Evolutionary conservation across 179 eudicot genomes (phyloP), one percentile per base, ranked within the genome.

Genomic region (Beta macrorhiza): DNA sequence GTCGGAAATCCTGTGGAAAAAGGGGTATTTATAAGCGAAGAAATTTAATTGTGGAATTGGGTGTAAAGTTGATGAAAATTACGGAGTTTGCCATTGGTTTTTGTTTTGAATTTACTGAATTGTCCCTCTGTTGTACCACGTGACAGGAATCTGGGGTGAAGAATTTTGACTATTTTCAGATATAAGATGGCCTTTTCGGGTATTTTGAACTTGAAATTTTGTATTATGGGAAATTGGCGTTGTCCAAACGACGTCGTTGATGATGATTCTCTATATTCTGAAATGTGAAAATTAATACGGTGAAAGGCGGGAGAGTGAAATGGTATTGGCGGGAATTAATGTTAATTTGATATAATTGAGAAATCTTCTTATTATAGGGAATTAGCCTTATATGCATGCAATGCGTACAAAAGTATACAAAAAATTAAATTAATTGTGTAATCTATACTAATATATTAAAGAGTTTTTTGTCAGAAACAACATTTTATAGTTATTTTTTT

Each of bases 321-420:
- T 2, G 15, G 7, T 47, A 82, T 82, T 76, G 77, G 84, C 84
- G 84, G 84, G 84, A 69, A 56, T 70, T 20, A 20, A 1, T 17
- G 22, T 11, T 63, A 1, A 63, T 22, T 63, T 63, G 37, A 63
- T 22, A 12, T 29, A 62, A n/a, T 4, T 62, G 22, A 4, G 20
- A 11, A 62, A n/a, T 20, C 5, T 62, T 62, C 32, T 11, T 0
- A 49, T 20, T 59, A 16, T 19, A 0, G 3, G 3, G 19, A 19
- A 37, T 37, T 37, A 37, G 4, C 42, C 42, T 37, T 37, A 37
- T 37, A 37, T 37, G 4, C 42, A 37, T 0, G 4, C 42, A 3
- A 37, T 37, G 4, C 4, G 42, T 37, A 4, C 1, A 2, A 37
- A 37, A 37, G 4, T 37, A 37, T 37, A 37, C 2, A 37, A 37